These are phyloP conservation scores for Albatrellus ellisii DNA, from an alignment of 768 basidiomycete genomes.

Conservation along the genomic window DNA sequence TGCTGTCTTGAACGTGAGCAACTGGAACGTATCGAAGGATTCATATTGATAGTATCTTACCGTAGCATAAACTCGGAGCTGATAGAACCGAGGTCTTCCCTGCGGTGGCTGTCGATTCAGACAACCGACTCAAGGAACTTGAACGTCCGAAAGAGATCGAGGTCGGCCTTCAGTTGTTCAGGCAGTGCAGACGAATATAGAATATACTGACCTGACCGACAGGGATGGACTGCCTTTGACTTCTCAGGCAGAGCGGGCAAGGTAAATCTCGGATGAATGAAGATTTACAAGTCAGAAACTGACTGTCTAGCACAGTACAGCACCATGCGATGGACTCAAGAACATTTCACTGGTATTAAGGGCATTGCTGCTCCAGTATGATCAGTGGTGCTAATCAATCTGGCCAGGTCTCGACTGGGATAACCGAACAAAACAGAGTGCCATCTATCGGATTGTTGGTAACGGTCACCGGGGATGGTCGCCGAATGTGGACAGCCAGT, in stretches of 20 bases:
- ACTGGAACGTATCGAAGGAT: background rate
- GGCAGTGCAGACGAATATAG: too few species aligned
- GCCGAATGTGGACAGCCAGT: conserved; percentile 60
- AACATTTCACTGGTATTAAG: conserved; percentile 60
- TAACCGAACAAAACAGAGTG: conserved; percentile 43
- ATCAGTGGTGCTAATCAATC: background rate
- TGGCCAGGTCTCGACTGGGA: conserved; percentile 75
- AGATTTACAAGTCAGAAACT: background rate
- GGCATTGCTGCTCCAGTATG: background rate
- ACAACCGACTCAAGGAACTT: conserved; percentile 49
- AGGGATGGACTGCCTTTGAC: conserved; percentile 84
- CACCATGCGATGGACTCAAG: conserved; percentile 53
- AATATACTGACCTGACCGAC: conserved; percentile 3
- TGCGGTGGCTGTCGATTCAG: conserved; percentile 57
- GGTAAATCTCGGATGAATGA: conserved; percentile 24
- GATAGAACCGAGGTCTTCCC: conserved; percentile 59
- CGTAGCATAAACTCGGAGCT: conserved; percentile 74
- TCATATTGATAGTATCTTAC: conserved; percentile 1
- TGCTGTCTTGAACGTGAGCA: conserved; percentile 72
- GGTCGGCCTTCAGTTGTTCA: conserved; percentile 24
- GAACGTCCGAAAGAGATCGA: conserved; percentile 54
- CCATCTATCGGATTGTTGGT: conserved; percentile 62
- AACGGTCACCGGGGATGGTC: conserved; percentile 73
- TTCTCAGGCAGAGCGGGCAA: conserved; percentile 67
- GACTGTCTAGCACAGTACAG: conserved; percentile 45